Percentiles rank a stretch among this genome's conserved stretches.
Conservation (phyloP, 768 basidiomycete species). For the Cystofilobasidium bisporidii region DNA sequence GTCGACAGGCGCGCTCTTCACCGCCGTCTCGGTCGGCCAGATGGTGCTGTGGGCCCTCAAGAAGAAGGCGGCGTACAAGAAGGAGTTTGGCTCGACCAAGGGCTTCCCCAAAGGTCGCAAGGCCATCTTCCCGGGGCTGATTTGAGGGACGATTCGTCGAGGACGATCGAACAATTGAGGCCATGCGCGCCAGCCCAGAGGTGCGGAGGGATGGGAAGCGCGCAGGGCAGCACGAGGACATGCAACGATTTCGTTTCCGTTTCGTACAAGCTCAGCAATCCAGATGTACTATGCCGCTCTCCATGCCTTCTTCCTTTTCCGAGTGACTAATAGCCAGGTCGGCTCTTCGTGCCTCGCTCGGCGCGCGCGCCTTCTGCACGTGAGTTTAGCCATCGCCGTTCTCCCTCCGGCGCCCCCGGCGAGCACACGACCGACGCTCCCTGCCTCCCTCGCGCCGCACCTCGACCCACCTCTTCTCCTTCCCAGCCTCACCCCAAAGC, state of each 20-base stretch:
- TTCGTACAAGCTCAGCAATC: too few species aligned
- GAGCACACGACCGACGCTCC: too few species aligned
- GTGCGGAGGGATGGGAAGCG: not conserved
- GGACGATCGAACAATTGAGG: not conserved
- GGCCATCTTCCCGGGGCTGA: constrained; percentile 67
- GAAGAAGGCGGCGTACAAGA: constrained; percentile 82
- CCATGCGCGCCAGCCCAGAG: too few species aligned
- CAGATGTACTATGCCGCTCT: too few species aligned
- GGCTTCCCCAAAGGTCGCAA: constrained; percentile 66
- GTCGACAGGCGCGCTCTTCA: constrained; percentile 48
- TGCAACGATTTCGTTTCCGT: too few species aligned
- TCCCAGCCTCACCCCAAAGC: not conserved
- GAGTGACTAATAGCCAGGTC: too few species aligned
- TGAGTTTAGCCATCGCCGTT: too few species aligned
- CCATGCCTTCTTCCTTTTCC: too few species aligned
- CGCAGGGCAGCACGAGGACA: not conserved
- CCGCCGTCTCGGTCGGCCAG: constrained; percentile 51
- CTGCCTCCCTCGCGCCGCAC: not conserved
- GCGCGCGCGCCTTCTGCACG: too few species aligned
- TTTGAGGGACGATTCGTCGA: constrained; percentile 35
- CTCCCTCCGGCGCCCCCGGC: too few species aligned
- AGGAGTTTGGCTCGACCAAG: constrained; percentile 66
- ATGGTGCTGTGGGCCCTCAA: constrained; percentile 84
- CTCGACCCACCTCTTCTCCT: not conserved
- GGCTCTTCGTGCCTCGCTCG: too few species aligned